Percentiles rank a stretch among this genome's conserved stretches.
Evolutionary conservation across 495 filamentous ascomycete genomes (phyloP).

Genomic region (Extremus antarcticus): DNA sequence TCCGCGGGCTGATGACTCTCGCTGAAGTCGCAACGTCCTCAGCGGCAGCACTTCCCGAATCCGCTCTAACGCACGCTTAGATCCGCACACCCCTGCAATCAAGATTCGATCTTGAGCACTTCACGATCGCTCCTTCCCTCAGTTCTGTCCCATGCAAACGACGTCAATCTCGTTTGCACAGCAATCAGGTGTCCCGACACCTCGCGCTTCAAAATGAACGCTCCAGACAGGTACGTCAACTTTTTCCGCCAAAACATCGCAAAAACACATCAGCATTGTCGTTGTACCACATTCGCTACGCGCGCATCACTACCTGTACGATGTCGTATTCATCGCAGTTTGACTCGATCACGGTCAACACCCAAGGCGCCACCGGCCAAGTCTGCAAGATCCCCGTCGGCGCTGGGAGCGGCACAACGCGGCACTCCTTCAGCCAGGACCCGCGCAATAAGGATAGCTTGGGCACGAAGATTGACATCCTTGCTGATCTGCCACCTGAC

Average conservation of each 20-base stretch:
- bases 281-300: conserved; percentile 24
- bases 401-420: background rate
- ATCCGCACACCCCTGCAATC: background rate
- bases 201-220: conserved; percentile 47
- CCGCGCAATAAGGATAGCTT: conserved; percentile 1
- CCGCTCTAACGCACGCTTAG: too few species aligned
- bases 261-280: conserved; percentile 19
- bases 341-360: background rate
- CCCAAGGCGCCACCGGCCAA: too few species aligned
- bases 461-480: conserved; percentile 4
- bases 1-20: background rate
- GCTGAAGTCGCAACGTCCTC: too few species aligned
- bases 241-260: conserved; percentile 1
- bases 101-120: background rate
- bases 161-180: background rate
- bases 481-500: conserved; percentile 15
- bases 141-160: background rate
- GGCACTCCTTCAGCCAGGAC: conserved; percentile 7
- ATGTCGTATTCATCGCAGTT: background rate
- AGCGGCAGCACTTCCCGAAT: too few species aligned
- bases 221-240: conserved; percentile 50
- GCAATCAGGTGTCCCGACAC: conserved; percentile 11
- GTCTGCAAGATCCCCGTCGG: background rate
- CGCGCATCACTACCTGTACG: background rate
- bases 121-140: conserved; percentile 15